Conservation (phyloP, 371 early-diverging fungal species). For the Mucor sp. region DNA sequence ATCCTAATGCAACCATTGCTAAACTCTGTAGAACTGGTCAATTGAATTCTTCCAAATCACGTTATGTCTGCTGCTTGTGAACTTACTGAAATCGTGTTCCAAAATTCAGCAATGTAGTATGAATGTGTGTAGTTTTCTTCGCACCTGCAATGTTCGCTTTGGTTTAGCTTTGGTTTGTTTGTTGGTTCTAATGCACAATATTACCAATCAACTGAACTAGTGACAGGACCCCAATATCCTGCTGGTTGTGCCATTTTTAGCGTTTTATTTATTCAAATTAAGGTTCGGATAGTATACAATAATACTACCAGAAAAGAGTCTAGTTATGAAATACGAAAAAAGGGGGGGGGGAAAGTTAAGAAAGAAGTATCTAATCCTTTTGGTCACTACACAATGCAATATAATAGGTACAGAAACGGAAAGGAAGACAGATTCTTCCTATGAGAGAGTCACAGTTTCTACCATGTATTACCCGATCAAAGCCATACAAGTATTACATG, state of each 20-base stretch:
- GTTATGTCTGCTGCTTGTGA: too few relatives aligned
- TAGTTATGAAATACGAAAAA: not conserved
- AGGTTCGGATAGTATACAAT: not conserved
- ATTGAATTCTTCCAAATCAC: not conserved
- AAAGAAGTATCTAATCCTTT: not conserved
- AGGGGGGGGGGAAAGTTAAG: not conserved
- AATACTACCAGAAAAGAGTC: not conserved
- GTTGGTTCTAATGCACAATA: not conserved
- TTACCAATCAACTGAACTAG: conserved; percentile 51
- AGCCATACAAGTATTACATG: conserved; percentile 6
- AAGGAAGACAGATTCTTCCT: conserved; percentile 2
- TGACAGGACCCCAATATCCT: conserved; percentile 43
- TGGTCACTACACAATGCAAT: not conserved
- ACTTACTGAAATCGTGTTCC: conserved; percentile 47
- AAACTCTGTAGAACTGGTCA: conserved; percentile 16
- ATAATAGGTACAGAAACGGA: not conserved
- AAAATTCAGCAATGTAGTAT: conserved; percentile 42
- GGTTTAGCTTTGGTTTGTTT: not conserved
- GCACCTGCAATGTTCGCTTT: conserved; percentile 5
- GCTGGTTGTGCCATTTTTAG: not conserved
- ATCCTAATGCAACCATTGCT: conserved; percentile 44
- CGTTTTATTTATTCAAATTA: not conserved
- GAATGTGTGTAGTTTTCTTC: conserved; percentile 38
- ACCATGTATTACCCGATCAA: not conserved
- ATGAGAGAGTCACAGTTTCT: not conserved